Percentiles rank a stretch among this genome's conserved stretches.
Conservation (phyloP, 768 basidiomycete species). For the Suillus variegatus region DNA sequence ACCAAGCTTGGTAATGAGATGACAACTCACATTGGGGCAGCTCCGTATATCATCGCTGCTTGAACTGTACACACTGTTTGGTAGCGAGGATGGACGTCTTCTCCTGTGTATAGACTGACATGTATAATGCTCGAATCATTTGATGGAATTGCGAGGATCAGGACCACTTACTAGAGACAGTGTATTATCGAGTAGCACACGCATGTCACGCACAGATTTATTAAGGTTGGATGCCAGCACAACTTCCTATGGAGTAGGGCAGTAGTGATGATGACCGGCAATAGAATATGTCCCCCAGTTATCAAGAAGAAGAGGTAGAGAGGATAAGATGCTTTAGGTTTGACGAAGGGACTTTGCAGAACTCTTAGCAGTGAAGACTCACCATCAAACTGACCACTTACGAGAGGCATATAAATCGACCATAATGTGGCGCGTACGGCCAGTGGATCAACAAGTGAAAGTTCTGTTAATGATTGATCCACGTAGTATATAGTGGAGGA, state of each 20-base stretch:
- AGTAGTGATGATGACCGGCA: constrained; percentile 50
- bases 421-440: background rate
- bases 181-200: constrained; percentile 51
- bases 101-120: constrained; percentile 15
- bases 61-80: constrained; percentile 47
- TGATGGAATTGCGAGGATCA: background rate
- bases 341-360: constrained; percentile 10
- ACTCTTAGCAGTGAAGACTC: background rate
- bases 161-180: constrained; percentile 48
- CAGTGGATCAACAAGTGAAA: constrained; percentile 5
- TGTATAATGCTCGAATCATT: background rate
- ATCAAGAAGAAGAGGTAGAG: constrained; percentile 50
- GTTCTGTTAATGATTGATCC: background rate
- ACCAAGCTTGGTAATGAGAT: no score
- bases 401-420: constrained; percentile 15
- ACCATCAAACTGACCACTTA: constrained; percentile 11
- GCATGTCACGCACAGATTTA: constrained; percentile 50
- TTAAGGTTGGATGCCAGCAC: constrained; percentile 49
- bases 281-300: constrained; percentile 52
- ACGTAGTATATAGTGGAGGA: constrained; percentile 12
- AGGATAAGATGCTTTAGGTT: constrained; percentile 33
- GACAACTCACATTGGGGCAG: constrained; percentile 50
- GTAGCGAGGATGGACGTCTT: constrained; percentile 23
- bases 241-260: constrained; percentile 44
- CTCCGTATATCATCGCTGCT: constrained; percentile 53